phyloP scores from a whole-genome alignment of 2,329 filamentous ascomycete species.

The Nigrospora oryzae region DNA sequence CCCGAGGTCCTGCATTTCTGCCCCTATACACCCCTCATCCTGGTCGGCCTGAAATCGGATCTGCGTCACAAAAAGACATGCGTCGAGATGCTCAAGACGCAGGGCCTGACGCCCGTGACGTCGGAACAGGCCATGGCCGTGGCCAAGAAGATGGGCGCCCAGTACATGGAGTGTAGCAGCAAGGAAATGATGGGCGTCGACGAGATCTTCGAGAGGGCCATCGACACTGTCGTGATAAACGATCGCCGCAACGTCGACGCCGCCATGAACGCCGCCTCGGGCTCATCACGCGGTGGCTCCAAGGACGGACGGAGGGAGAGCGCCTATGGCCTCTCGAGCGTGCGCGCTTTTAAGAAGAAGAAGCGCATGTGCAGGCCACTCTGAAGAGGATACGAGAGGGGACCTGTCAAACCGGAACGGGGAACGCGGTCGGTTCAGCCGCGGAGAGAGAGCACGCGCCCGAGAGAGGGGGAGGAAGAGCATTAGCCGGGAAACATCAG shows the following conservation, averaged over 20 bases:
- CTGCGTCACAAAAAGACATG: slow-evolving; percentile 91
- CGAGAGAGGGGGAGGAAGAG: too few species aligned
- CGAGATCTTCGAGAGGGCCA: slow-evolving; percentile 89
- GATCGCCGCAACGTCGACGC: slow-evolving; percentile 57
- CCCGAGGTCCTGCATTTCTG: slow-evolving; percentile 98
- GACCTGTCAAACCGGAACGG: too few species aligned
- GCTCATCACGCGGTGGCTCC: slow-evolving; percentile 18
- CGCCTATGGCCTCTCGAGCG: slow-evolving; percentile 28
- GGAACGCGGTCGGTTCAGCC: too few species aligned
- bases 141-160: slow-evolving; percentile 85
- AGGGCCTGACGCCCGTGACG: slow-evolving; percentile 91
- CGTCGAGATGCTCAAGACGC: slow-evolving; percentile 97
- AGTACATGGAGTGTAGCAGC: slow-evolving; percentile 97
- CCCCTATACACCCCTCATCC: slow-evolving; percentile 90
- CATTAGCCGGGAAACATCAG: too few species aligned
- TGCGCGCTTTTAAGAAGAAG: slow-evolving; percentile 60
- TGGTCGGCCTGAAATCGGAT: slow-evolving; percentile 95
- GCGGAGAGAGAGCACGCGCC: too few species aligned
- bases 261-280: slow-evolving; percentile 26
- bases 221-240: slow-evolving; percentile 80
- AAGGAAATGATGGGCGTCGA: slow-evolving; percentile 96
- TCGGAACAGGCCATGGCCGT: slow-evolving; percentile 82
- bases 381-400: slow-evolving; percentile 29
- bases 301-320: slow-evolving; percentile 17
- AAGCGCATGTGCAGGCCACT: slow-evolving; percentile 77